Percentiles rank a stretch among this genome's conserved stretches.
These are phyloP conservation scores for Eucalyptus dawsonii DNA, from an alignment of 345 rosid species.

Conservation along the genomic window DNA sequence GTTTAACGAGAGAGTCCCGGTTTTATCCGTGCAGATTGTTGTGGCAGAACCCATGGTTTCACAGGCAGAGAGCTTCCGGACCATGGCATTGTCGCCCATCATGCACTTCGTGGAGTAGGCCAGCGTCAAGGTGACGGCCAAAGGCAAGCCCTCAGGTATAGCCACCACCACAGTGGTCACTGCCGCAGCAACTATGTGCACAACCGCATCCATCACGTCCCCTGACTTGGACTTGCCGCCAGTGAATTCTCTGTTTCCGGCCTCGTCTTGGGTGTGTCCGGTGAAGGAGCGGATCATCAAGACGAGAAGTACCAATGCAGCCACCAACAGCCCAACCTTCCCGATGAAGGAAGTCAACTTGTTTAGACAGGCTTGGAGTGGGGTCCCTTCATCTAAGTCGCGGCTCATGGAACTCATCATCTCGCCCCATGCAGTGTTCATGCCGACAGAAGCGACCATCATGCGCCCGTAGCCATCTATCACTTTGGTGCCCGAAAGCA, in stretches of 20 bases:
- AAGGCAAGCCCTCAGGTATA: constrained; percentile 67
- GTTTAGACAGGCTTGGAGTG: constrained; percentile 47
- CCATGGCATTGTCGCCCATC: constrained; percentile 73
- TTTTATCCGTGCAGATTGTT: constrained; percentile 59
- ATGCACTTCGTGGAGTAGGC: constrained; percentile 70
- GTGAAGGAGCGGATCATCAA: constrained; percentile 61
- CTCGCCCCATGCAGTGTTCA: constrained; percentile 61
- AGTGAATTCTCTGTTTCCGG: constrained; percentile 24
- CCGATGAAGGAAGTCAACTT: constrained; percentile 55
- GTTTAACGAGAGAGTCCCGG: constrained; percentile 66
- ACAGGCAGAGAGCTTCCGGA: constrained; percentile 64
- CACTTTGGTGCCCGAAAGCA: constrained; percentile 47
- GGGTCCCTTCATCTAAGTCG: constrained; percentile 40
- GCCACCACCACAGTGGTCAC: constrained; percentile 70
- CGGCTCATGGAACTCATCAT: constrained; percentile 52
- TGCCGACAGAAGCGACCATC: constrained; percentile 56
- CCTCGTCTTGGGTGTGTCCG: constrained; percentile 41
- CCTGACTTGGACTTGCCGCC: constrained; percentile 29
- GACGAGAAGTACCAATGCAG: constrained; percentile 50
- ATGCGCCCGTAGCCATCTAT: constrained; percentile 43
- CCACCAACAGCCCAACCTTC: constrained; percentile 50
- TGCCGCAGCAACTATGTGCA: constrained; percentile 50
- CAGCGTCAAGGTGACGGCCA: constrained; percentile 67
- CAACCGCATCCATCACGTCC: constrained; percentile 44
- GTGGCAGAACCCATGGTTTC: constrained; percentile 91